Evolutionary conservation across 306 rosid genomes (phyloP), one percentile per base, ranked within the genome.

Genomic region (Acacia confusa): DNA sequence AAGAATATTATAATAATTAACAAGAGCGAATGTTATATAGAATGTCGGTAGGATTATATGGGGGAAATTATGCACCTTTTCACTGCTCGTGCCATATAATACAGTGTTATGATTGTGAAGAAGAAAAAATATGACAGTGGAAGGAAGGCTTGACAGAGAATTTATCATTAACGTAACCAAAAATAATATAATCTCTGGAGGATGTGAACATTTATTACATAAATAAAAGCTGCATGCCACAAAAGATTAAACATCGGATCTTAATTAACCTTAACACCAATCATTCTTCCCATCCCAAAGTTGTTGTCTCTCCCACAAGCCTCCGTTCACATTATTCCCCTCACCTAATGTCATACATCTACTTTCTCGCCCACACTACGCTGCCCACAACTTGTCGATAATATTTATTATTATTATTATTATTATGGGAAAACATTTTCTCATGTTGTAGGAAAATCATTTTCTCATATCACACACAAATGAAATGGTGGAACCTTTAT

Each of bases 221-320:
- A 55, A 0, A 55, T 60, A 43, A 48, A 81, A 30, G 58, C 34
- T 65, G 79, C 84, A 81, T 81, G 84, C 79, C 64, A 50, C 45
- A 38, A 81, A 81, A 74, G 84, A 60, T 60, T 60, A 58, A 58
- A 74, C 57, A 16, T 17, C 57, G 6, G 57, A 0, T 16, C 20
- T 52, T 52, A 1, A 1, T 30, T 30, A 63, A 73, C 24, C 44
- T 25, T 25, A 74, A 73, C 60, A 44, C 83, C 28, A 73, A 80
- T 81, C 71, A 81, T 81, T 58, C 69, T 48, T 67, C 66, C 64
- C 52, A 8, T 67, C 48, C 52, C 76, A 19, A 58, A 73, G 27
- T 32, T 36, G 27, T 32, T 36, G 67, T 44, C 75, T 70, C 25
- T 73, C 47, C 55, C 27, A 68, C 40, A 67, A 78, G 82, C 53